Base-by-base conservation (phyloP, 345 rosid species). In the Eucalyptus sp. region DNA sequence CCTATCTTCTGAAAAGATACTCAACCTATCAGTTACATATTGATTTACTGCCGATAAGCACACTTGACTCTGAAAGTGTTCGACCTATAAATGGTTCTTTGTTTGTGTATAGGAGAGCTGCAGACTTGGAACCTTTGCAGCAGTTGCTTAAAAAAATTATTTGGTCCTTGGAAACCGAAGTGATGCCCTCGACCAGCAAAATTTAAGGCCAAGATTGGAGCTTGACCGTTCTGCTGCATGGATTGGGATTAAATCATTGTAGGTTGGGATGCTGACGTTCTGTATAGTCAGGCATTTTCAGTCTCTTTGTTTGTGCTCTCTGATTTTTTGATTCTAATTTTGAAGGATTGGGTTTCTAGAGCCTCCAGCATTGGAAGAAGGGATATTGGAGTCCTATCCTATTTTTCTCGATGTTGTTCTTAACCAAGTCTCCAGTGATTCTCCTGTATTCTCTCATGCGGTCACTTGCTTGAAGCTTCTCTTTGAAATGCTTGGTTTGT, bases 191-290 rank as follows among this genome's bases (percentile, higher is more conserved):
- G 87, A 88, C 92, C 87, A 89, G 92, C 22, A 92, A 91, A 92
- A 91, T 79, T 93, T 95, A 41, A 94, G 98, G 94, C 96, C 99
- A 64, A 93, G 97, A 92, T 92, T 91, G 24, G 91, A 91, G 91
- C 93, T 96, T 81, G 98, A 98, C 71, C 99, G 94, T 87, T 85
- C 93, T 86, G 90, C 98, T 76, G 93, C 95, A 93, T 98, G 99
- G 99, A 95, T 96, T 88, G 99, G 99, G 90, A 94, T 98, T 92
- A 95, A 97, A 90, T 97, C 99, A 91, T 89, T 98, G 99, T 98
- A 94, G 87, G 89, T 89, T 80, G 89, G 62, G 87, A 13, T 87
- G 60, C 62, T 89, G 90, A 90, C 76, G 88, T 88, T 62, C 87
- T 86, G 81, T 87, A 86, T 88, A 56, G 87, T 48, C 54, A 33